These are phyloP conservation scores for Aureobasidium sp. DNA, from an alignment of 2,329 filamentous ascomycete genomes.

Conservation along the genomic window DNA sequence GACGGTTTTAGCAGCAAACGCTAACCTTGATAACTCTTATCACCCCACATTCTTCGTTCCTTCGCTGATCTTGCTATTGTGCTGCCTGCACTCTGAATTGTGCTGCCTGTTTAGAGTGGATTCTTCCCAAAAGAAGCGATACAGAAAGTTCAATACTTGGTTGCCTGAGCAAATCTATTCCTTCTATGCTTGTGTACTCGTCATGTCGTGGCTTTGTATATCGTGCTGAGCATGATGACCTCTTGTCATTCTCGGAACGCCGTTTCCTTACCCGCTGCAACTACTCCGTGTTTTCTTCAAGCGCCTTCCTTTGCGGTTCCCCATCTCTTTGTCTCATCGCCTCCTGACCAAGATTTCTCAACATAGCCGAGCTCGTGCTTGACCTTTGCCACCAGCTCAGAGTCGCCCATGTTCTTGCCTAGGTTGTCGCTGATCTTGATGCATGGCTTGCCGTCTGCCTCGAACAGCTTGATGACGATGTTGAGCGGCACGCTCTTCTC, in stretches of 20 bases:
- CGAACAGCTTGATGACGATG: slow-evolving; percentile 95
- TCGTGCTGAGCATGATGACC: neutral
- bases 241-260: slow-evolving; percentile 5
- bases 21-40: neutral
- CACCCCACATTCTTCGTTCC: neutral
- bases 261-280: neutral
- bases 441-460: slow-evolving; percentile 70
- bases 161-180: neutral
- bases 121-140: no score
- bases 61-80: neutral
- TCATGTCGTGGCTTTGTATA: slow-evolving; percentile 8
- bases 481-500: slow-evolving; percentile 87
- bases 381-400: slow-evolving; percentile 68
- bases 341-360: slow-evolving; percentile 75
- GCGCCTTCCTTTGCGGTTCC: slow-evolving; percentile 34
- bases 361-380: slow-evolving; percentile 81
- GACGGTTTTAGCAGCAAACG: neutral
- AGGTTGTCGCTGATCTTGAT: slow-evolving; percentile 87
- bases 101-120: neutral
- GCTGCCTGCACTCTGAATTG: neutral
- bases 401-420: slow-evolving; percentile 90
- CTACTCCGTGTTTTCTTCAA: neutral
- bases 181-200: neutral
- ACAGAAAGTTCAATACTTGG: neutral
- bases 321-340: slow-evolving; percentile 81